Percentiles rank a stretch among this genome's conserved stretches.
Conservation (phyloP, 768 basidiomycete genomes). For the Clavulina sp. region DNA sequence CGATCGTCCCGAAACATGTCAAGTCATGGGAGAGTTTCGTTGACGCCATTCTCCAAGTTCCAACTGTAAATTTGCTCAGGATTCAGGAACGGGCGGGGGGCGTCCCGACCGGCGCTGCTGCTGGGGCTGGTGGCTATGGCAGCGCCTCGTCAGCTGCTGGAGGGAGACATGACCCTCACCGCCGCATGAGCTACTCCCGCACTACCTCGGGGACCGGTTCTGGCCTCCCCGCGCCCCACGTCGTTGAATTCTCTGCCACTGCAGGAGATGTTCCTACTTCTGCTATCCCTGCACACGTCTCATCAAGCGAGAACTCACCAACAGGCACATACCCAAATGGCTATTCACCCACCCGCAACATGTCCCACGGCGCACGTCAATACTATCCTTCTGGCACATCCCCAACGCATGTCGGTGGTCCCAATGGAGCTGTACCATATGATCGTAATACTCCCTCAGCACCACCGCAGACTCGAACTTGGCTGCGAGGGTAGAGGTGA, state of each 20-base stretch:
- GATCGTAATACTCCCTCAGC: not conserved
- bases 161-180: too few relatives aligned
- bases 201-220: too few relatives aligned
- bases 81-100: too few relatives aligned
- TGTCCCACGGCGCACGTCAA: not conserved
- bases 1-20: not conserved
- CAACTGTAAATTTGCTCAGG: too few relatives aligned
- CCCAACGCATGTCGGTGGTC: too few relatives aligned
- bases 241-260: not conserved
- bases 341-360: not conserved
- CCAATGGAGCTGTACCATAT: not conserved
- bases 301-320: too few relatives aligned
- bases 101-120: too few relatives aligned
- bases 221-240: not conserved
- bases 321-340: not conserved
- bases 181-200: too few relatives aligned
- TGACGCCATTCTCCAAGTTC: not conserved
- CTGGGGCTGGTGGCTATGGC: too few relatives aligned
- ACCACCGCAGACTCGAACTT: too few relatives aligned
- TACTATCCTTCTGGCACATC: not conserved
- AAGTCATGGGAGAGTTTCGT: not conserved
- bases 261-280: not conserved
- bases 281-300: not conserved
- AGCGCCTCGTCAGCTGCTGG: too few relatives aligned
- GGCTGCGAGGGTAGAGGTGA: too few relatives aligned